Evolutionary conservation across 2,329 filamentous ascomycete species (phyloP).

Genomic region (Xylaria multiplex): DNA sequence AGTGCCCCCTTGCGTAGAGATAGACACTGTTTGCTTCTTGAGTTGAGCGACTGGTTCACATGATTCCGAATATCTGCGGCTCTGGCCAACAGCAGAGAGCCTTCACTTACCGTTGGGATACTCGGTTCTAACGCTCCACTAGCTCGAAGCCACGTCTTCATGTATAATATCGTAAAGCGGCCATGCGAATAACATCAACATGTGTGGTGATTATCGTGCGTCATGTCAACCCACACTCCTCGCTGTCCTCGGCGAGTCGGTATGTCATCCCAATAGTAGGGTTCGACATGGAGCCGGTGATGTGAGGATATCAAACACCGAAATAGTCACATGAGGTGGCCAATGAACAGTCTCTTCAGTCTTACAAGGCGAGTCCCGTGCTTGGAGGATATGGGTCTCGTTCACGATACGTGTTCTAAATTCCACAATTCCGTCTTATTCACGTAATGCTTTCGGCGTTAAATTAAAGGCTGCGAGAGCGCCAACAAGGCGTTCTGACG

Average conservation of each 20-base stretch:
- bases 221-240: neutral
- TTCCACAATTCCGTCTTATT: neutral
- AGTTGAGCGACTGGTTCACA: conserved; percentile 27
- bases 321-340: neutral
- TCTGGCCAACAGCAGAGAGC: conserved; percentile 20
- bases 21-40: neutral
- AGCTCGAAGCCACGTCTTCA: conserved; percentile 21
- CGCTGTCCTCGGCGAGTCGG: neutral
- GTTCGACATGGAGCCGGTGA: neutral
- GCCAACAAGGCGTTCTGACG: neutral
- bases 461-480: neutral
- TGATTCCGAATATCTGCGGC: conserved; percentile 27
- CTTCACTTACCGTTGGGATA: neutral
- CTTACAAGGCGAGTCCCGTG: neutral
- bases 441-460: neutral
- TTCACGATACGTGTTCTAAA: conserved; percentile 4
- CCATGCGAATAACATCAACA: neutral
- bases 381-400: neutral
- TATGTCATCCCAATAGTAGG: neutral
- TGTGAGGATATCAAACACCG: neutral
- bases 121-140: conserved; percentile 5
- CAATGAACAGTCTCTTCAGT: neutral
- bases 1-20: conserved; percentile 4
- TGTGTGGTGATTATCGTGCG: neutral
- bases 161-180: conserved; percentile 5